Conservation (phyloP, 305 asterid genomes). For the Withania somnifera region DNA sequence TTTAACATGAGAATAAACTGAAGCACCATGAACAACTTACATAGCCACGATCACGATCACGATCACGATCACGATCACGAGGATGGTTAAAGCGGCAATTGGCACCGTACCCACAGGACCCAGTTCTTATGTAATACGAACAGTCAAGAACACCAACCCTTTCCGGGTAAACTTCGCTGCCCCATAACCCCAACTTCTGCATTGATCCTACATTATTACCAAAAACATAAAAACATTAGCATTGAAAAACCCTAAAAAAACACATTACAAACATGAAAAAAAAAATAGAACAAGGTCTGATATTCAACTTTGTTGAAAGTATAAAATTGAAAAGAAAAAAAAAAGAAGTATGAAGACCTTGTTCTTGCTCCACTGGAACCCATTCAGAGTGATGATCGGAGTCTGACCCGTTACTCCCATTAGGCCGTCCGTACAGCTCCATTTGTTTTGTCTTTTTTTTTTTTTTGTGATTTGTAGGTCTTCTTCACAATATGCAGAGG, state of each 20-base stretch:
- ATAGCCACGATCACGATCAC: conserved; percentile 59
- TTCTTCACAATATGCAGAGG: background rate
- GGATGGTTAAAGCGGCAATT: conserved; percentile 90
- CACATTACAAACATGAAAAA: conserved; percentile 11
- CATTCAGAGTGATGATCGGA: conserved; percentile 40
- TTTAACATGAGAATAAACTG: too few species aligned
- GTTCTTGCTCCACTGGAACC: conserved; percentile 20
- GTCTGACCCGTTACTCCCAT: conserved; percentile 22
- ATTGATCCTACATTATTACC: conserved; percentile 33
- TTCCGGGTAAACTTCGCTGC: conserved; percentile 59
- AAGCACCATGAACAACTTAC: conserved; percentile 25
- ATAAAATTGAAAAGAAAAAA: background rate
- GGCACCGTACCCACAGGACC: conserved; percentile 70
- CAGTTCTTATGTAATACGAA: conserved; percentile 64
- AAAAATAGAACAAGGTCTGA: background rate
- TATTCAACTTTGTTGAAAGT: conserved; percentile 5
- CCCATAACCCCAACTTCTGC: conserved; percentile 50
- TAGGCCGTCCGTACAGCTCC: conserved; percentile 38
- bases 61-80: conserved; percentile 62
- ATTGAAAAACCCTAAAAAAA: conserved; percentile 6
- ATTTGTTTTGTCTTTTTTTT: too few species aligned
- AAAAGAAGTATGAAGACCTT: conserved; percentile 42
- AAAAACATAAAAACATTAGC: background rate
- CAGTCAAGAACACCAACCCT: conserved; percentile 69
- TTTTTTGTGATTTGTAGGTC: conserved; percentile 3